phyloP scores from a whole-genome alignment of 108 stramenopile species.

The Stephanodiscus minutulus region DNA sequence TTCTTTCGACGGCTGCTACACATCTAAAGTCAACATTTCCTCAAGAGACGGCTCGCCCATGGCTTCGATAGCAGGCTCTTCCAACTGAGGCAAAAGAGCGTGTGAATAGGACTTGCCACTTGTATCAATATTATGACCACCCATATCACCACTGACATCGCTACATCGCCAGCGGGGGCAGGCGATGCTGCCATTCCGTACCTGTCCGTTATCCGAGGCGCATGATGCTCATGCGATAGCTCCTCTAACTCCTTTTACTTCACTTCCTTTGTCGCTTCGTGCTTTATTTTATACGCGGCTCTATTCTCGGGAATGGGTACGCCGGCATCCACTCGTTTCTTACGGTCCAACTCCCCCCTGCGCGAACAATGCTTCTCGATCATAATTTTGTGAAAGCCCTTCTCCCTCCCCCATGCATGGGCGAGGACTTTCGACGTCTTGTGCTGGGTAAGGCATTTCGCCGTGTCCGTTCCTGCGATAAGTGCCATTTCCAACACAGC shows the following conservation, averaged over 20 bases:
- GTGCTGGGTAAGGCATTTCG: conserved; percentile 50
- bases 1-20: too few relatives aligned
- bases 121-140: too few relatives aligned
- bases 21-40: too few relatives aligned
- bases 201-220: neutral
- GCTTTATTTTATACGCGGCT: neutral
- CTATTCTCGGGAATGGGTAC: conserved; percentile 13
- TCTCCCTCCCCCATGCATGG: conserved; percentile 77
- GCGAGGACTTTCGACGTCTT: conserved; percentile 59
- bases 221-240: neutral
- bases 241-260: conserved; percentile 6
- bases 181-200: neutral
- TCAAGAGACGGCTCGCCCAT: too few relatives aligned
- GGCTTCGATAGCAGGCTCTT: conserved; percentile 9
- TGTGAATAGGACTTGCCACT: neutral
- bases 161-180: neutral
- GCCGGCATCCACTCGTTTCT: conserved; percentile 65
- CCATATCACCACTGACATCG: neutral
- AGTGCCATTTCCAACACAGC: conserved; percentile 30
- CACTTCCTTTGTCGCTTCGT: neutral
- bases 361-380: conserved; percentile 57
- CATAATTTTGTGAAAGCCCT: conserved; percentile 57
- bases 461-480: conserved; percentile 43
- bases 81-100: neutral
- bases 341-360: conserved; percentile 69